Evolutionary conservation across 2,329 filamentous ascomycete genomes (phyloP).

Genomic region (Aspergillus sp.): DNA sequence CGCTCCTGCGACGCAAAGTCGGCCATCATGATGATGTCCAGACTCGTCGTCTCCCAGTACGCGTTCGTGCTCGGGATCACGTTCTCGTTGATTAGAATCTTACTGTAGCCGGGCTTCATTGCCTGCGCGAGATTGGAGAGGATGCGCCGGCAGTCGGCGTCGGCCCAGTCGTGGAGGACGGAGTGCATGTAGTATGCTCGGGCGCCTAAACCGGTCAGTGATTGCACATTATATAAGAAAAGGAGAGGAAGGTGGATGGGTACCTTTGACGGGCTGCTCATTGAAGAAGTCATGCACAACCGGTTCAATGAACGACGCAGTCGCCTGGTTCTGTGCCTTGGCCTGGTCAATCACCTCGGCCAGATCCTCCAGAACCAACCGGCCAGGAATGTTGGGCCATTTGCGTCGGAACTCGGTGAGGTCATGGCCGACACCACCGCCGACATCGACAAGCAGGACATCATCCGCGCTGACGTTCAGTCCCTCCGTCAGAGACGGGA

Average conservation of each 20-base stretch:
- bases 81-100: constrained; percentile 47
- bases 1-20: constrained; percentile 40
- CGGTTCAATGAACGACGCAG: constrained; percentile 19
- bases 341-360: constrained; percentile 34
- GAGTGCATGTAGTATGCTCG: constrained; percentile 26
- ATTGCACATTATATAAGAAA: neutral
- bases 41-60: constrained; percentile 29
- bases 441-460: constrained; percentile 44
- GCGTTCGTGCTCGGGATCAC: constrained; percentile 41
- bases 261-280: constrained; percentile 48
- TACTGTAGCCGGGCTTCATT: constrained; percentile 42
- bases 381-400: constrained; percentile 40
- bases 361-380: constrained; percentile 52
- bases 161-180: constrained; percentile 32
- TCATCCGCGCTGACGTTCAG: constrained; percentile 7
- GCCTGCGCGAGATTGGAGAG: constrained; percentile 24
- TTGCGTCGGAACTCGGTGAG: constrained; percentile 38
- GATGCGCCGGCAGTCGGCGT: constrained; percentile 32
- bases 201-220: constrained; percentile 25
- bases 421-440: constrained; percentile 45
- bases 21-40: constrained; percentile 48
- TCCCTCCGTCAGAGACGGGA: constrained; percentile 20
- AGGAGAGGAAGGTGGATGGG: neutral
- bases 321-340: constrained; percentile 5
- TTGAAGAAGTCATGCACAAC: constrained; percentile 51